A percentile compares a stretch with the other conserved stretches of the same genome.
These are phyloP conservation scores for Sanguinoderma infundibulare DNA, from an alignment of 1,284 basidiomycete species.

Conservation along the genomic window DNA sequence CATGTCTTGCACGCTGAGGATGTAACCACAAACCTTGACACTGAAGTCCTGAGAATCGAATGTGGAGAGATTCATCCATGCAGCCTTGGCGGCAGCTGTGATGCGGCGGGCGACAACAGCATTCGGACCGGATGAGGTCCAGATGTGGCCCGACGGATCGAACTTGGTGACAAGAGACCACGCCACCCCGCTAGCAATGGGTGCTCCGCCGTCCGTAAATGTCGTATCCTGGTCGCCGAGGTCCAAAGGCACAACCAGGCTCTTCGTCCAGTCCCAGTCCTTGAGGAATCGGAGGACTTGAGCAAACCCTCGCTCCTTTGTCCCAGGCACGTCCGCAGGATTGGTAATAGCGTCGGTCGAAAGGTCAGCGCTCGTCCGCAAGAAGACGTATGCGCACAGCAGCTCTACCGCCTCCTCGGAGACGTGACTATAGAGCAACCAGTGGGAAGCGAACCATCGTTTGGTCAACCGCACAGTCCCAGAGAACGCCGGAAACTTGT, in stretches of 20 bases:
- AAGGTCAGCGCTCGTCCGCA: constrained; percentile 40
- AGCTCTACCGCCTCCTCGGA: constrained; percentile 85
- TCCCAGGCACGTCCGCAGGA: constrained; percentile 52
- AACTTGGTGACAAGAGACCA: constrained; percentile 87
- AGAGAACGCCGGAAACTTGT: constrained; percentile 81
- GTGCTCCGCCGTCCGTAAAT: constrained; percentile 14
- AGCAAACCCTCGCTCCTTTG: constrained; percentile 85
- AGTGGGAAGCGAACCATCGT: constrained; percentile 92
- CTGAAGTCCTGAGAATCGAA: constrained; percentile 51
- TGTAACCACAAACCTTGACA: constrained; percentile 51
- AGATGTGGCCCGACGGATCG: constrained; percentile 77
- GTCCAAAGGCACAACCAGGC: constrained; percentile 59
- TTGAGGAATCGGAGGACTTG: constrained; percentile 76
- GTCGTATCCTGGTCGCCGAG: constrained; percentile 44
- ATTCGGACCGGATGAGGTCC: constrained; percentile 72
- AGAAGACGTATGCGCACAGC: constrained; percentile 73
- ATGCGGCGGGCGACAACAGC: constrained; percentile 75
- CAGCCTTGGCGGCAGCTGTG: constrained; percentile 73
- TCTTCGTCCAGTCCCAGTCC: constrained; percentile 84
- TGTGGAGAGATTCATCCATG: constrained; percentile 52
- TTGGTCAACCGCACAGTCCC: constrained; percentile 89
- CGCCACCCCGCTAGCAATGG: constrained; percentile 51
- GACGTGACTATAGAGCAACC: constrained; percentile 77
- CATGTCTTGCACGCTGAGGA: not conserved
- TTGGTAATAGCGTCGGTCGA: constrained; percentile 2